Evolutionary conservation across 1,284 basidiomycete genomes (phyloP).

Genomic region (Ustilago cynodontis): DNA sequence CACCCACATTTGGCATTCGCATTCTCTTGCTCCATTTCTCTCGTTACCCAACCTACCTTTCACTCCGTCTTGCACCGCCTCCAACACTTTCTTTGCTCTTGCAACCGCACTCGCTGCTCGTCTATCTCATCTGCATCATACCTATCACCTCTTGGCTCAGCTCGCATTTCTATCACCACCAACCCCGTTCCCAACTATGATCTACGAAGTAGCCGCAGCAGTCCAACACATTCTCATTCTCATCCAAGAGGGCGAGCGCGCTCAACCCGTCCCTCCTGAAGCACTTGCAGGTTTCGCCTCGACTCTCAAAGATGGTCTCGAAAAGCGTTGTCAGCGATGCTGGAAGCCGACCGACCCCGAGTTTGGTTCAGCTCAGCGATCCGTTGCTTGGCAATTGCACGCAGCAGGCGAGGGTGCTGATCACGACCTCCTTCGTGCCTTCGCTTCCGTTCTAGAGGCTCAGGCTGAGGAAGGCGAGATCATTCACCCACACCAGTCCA

Average conservation of each 20-base stretch:
- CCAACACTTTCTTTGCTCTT: neutral
- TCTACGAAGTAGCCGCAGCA: conserved; percentile 54
- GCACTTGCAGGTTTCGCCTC: conserved; percentile 35
- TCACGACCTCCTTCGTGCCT: conserved; percentile 38
- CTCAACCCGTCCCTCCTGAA: conserved; percentile 19
- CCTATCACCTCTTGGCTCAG: neutral
- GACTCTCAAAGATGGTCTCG: conserved; percentile 50
- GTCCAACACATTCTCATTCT: conserved; percentile 46
- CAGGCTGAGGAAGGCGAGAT: conserved; percentile 36
- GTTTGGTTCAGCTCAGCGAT: conserved; percentile 45
- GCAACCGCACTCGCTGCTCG: neutral
- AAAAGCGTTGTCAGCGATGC: conserved; percentile 39
- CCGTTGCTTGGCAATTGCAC: conserved; percentile 57
- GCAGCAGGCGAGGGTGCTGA: conserved; percentile 54
- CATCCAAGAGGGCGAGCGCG: conserved; percentile 15
- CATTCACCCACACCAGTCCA: conserved; percentile 13
- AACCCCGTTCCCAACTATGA: conserved; percentile 24
- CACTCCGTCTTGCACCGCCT: neutral
- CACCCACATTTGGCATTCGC: conserved; percentile 5
- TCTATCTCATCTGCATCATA: conserved; percentile 1
- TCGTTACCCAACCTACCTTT: neutral
- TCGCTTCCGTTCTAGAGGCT: conserved; percentile 29
- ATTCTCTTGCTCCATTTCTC: neutral
- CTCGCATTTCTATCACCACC: no score
- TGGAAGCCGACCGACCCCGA: conserved; percentile 43